Percentiles rank a stretch among this genome's conserved stretches.
phyloP scores from a whole-genome alignment of 805 yeast species.

The Hanseniaspora lachancei region DNA sequence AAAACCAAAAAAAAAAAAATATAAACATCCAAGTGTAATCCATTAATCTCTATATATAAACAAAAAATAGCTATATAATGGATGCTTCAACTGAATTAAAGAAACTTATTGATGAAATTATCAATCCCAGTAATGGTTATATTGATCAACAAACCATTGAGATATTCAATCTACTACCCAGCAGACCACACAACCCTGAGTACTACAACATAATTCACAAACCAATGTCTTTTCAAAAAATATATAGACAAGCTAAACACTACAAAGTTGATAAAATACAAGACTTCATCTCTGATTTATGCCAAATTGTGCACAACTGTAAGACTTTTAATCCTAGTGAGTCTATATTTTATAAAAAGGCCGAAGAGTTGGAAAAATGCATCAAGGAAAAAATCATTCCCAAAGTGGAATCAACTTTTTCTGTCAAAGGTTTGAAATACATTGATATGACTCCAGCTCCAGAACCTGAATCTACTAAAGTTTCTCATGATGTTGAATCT shows the following conservation, averaged over 20 bases:
- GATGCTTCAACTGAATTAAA: background rate
- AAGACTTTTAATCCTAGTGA: conserved; percentile 64
- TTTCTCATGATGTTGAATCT: background rate
- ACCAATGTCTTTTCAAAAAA: conserved; percentile 72
- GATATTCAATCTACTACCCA: conserved; percentile 39
- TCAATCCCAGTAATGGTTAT: background rate
- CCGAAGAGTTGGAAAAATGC: conserved; percentile 27
- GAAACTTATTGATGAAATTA: background rate
- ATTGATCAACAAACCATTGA: background rate
- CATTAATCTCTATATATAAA: too few species aligned
- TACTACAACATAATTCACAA: conserved; percentile 65
- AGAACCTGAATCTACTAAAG: background rate
- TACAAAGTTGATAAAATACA: conserved; percentile 44
- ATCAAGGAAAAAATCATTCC: conserved; percentile 30
- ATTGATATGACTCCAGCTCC: background rate
- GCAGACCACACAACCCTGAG: conserved; percentile 51
- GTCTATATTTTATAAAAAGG: conserved; percentile 56
- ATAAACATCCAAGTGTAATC: background rate
- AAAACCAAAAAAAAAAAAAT: too few species aligned
- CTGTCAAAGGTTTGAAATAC: background rate
- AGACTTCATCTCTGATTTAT: conserved; percentile 62
- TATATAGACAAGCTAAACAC: conserved; percentile 43
- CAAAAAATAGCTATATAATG: background rate
- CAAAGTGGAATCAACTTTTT: background rate
- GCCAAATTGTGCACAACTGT: conserved; percentile 84